Conservation (phyloP, 2,329 filamentous ascomycete species). For the Fusarium sp. region DNA sequence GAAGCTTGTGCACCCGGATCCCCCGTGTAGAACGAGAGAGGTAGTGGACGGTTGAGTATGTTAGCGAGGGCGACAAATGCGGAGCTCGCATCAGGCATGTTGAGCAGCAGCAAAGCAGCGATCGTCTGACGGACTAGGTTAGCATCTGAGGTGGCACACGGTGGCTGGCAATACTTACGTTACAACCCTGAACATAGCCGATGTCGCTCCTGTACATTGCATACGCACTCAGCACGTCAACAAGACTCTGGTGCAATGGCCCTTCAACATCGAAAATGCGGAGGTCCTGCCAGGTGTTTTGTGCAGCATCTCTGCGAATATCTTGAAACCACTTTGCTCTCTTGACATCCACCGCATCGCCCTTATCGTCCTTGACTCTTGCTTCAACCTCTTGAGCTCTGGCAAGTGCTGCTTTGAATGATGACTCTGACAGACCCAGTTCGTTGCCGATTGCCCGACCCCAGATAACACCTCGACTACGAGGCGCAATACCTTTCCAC, state of each 20-base stretch:
- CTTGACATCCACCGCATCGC: constrained; percentile 63
- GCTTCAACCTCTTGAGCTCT: constrained; percentile 72
- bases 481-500: constrained; percentile 82
- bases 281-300: constrained; percentile 75
- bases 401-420: constrained; percentile 76
- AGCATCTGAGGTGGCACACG: constrained; percentile 24
- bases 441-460: constrained; percentile 77
- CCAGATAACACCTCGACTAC: constrained; percentile 77
- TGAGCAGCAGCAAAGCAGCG: constrained; percentile 78
- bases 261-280: constrained; percentile 75
- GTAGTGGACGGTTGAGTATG: constrained; percentile 78
- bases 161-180: constrained; percentile 64
- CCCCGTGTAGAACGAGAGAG: constrained; percentile 78
- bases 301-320: constrained; percentile 72
- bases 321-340: constrained; percentile 70
- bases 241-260: constrained; percentile 73
- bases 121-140: constrained; percentile 64
- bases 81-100: constrained; percentile 70
- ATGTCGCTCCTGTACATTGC: constrained; percentile 85
- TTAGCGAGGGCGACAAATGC: constrained; percentile 81
- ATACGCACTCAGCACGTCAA: constrained; percentile 82
- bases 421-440: constrained; percentile 72
- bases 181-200: constrained; percentile 79
- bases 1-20: constrained; percentile 76
- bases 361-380: constrained; percentile 63